Evolutionary conservation across 768 basidiomycete genomes (phyloP).

Genomic region (Pisolithus albus): DNA sequence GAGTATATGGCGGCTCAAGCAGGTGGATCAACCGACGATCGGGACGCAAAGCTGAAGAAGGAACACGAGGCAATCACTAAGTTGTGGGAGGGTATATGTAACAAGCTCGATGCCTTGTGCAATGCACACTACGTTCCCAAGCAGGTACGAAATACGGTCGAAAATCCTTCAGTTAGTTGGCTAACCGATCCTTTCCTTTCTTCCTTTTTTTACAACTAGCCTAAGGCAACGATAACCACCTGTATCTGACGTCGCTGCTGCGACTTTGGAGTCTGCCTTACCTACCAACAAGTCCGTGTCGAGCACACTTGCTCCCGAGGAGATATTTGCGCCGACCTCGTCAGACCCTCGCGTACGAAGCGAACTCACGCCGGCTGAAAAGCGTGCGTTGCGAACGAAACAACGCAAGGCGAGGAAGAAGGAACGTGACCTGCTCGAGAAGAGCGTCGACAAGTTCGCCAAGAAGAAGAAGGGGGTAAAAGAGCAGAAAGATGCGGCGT

Average conservation of each 20-base stretch:
- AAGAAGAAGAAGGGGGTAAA: conserved; percentile 50
- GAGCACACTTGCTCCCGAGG: conserved; percentile 89
- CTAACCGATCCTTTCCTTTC: not conserved
- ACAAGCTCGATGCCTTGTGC: conserved; percentile 87
- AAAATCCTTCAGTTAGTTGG: not conserved
- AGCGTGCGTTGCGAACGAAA: conserved; percentile 61
- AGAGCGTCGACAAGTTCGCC: conserved; percentile 57
- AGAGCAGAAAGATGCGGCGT: conserved; percentile 78
- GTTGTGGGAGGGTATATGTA: conserved; percentile 78
- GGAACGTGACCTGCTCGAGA: conserved; percentile 57
- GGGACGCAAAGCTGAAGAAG: conserved; percentile 81
- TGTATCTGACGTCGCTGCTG: conserved; percentile 71
- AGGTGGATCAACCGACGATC: conserved; percentile 54
- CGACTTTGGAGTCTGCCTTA: conserved; percentile 83
- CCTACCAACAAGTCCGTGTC: conserved; percentile 72
- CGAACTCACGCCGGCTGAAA: conserved; percentile 83
- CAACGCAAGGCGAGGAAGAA: conserved; percentile 67
- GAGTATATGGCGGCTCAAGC: conserved; percentile 71
- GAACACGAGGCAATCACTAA: conserved; percentile 85
- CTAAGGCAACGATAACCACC: conserved; percentile 86
- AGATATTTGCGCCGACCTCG: conserved; percentile 63
- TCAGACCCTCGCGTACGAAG: conserved; percentile 55
- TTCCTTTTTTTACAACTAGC: conserved; percentile 38
- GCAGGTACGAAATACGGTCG: conserved; percentile 47
- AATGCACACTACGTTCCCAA: conserved; percentile 96